These are phyloP conservation scores for Hibiscus syriacus DNA, from an alignment of 345 rosid species.

Conservation along the genomic window DNA sequence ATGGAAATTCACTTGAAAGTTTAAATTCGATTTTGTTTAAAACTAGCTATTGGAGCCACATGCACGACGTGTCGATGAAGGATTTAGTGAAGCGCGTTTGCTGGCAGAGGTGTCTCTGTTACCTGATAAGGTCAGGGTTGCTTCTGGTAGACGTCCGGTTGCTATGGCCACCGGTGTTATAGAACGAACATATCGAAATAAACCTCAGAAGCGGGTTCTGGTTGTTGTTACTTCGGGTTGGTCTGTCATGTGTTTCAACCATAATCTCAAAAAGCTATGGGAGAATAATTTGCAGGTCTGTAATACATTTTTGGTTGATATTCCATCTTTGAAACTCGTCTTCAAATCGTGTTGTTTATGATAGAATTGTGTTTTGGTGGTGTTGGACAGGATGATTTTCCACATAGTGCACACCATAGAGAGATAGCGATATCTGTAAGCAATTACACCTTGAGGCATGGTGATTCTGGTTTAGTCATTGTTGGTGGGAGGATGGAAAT, in stretches of 20 bases:
- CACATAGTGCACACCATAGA: conserved; percentile 81
- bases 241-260: conserved; percentile 96
- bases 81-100: conserved; percentile 84
- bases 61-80: conserved; percentile 73
- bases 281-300: conserved; percentile 83
- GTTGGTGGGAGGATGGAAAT: conserved; percentile 96
- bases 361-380: not conserved
- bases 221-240: conserved; percentile 96
- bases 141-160: conserved; percentile 83
- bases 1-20: not conserved
- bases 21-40: not conserved
- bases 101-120: conserved; percentile 53
- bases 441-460: conserved; percentile 84
- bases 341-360: not conserved
- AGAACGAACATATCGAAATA: conserved; percentile 50
- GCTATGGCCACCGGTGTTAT: conserved; percentile 95
- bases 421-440: conserved; percentile 74
- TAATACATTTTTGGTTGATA: conserved; percentile 6
- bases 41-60: conserved; percentile 82
- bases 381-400: conserved; percentile 69
- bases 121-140: conserved; percentile 82
- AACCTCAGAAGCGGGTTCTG: conserved; percentile 81
- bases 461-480: conserved; percentile 76
- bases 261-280: conserved; percentile 93
- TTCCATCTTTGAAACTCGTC: not conserved